phyloP scores from a whole-genome alignment of 192 early-diverging fungal species.

The Coemansia sp. region DNA sequence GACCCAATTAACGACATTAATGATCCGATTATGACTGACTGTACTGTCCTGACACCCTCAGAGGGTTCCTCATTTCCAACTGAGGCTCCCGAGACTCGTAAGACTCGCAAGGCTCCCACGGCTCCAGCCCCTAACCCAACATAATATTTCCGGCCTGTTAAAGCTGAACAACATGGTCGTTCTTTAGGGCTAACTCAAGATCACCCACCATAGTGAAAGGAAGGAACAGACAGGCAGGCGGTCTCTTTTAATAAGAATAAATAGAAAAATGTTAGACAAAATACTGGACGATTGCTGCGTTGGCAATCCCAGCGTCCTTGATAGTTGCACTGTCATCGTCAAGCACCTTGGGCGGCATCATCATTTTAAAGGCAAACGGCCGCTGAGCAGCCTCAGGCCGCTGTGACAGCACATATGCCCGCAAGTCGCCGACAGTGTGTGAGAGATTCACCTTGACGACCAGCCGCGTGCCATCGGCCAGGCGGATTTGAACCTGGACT shows the following conservation, averaged over 20 bases:
- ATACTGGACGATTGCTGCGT: slow-evolving; percentile 81
- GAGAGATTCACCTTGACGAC: slow-evolving; percentile 90
- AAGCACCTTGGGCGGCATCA: slow-evolving; percentile 86
- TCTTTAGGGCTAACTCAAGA: too few species aligned
- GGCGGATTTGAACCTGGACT: slow-evolving; percentile 87
- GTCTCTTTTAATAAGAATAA: neutral
- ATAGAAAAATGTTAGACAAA: slow-evolving; percentile 30
- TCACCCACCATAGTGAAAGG: neutral
- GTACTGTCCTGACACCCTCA: too few species aligned
- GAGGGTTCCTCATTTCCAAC: too few species aligned
- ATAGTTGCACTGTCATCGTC: slow-evolving; percentile 68
- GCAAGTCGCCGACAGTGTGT: slow-evolving; percentile 84
- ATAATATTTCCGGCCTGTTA: too few species aligned
- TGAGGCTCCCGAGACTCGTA: too few species aligned
- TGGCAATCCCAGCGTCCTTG: slow-evolving; percentile 81
- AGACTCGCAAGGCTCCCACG: too few species aligned
- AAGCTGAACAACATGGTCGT: too few species aligned
- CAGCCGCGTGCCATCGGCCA: slow-evolving; percentile 86
- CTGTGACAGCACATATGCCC: slow-evolving; percentile 71
- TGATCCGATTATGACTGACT: too few species aligned
- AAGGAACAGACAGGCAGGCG: neutral
- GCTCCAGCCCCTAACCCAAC: too few species aligned
- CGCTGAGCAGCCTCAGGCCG: slow-evolving; percentile 62
- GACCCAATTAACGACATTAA: too few species aligned
- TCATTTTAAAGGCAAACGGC: slow-evolving; percentile 74